Evolutionary conservation across 2,329 filamentous ascomycete species (phyloP).

Genomic region (Ceratocystis eucalypticola): DNA sequence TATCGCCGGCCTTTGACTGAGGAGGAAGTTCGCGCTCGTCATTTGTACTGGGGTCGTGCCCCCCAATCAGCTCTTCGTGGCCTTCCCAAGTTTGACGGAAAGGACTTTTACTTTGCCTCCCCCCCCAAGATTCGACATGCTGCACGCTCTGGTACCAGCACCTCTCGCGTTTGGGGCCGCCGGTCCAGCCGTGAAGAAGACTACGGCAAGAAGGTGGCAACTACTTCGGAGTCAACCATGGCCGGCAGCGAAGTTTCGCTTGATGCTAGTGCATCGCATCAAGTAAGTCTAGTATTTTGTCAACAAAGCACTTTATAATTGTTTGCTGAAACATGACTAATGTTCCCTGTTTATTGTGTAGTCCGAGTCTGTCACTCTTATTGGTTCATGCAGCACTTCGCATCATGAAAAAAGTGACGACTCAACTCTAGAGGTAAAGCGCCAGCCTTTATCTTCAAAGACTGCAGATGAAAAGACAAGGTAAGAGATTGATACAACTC

Average conservation of each 20-base stretch:
- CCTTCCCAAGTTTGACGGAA: slow-evolving; percentile 51
- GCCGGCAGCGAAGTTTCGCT: slow-evolving; percentile 14
- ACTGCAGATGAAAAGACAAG: slow-evolving; percentile 9
- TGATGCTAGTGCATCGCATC: slow-evolving; percentile 13
- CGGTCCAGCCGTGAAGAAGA: slow-evolving; percentile 13
- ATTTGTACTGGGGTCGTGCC: slow-evolving; percentile 47
- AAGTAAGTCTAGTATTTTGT: slow-evolving; percentile 4
- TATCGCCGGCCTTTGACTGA: slow-evolving; percentile 45
- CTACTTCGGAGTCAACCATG: slow-evolving; percentile 10
- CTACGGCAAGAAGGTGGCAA: slow-evolving; percentile 11
- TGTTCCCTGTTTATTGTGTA: background rate
- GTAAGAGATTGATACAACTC: background rate
- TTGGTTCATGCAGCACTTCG: slow-evolving; percentile 12
- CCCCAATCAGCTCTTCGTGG: slow-evolving; percentile 37
- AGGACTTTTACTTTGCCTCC: slow-evolving; percentile 48
- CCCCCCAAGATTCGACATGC: slow-evolving; percentile 30
- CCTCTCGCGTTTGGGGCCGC: slow-evolving; percentile 12
- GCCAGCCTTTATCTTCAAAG: slow-evolving; percentile 12
- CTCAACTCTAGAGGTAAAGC: slow-evolving; percentile 16
- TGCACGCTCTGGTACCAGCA: slow-evolving; percentile 5
- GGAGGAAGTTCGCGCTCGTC: slow-evolving; percentile 45
- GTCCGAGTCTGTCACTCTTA: slow-evolving; percentile 7
- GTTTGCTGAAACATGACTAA: background rate
- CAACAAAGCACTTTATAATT: background rate
- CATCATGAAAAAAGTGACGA: slow-evolving; percentile 13